Evolutionary conservation across 2,329 filamentous ascomycete species (phyloP).

Genomic region (Hysterium pulicare): DNA sequence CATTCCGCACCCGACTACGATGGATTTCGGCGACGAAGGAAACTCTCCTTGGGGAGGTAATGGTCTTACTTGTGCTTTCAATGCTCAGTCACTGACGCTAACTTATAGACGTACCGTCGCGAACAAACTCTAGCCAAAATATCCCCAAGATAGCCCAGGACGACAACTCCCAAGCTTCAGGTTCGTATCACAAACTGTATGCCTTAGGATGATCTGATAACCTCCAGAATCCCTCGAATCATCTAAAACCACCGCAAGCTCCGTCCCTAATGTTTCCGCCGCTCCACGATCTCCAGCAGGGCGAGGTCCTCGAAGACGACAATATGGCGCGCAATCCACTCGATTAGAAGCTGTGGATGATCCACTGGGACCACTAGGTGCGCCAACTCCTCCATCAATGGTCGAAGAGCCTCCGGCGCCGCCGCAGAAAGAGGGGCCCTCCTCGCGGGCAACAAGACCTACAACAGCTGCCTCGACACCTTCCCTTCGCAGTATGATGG

Average conservation of each 20-base stretch:
- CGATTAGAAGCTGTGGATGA: constrained; percentile 74
- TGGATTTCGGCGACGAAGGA: constrained; percentile 43
- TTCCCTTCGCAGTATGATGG: constrained; percentile 51
- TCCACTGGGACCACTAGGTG: constrained; percentile 73
- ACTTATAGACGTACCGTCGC: constrained; percentile 46
- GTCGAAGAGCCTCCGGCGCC: constrained; percentile 61
- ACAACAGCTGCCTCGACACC: constrained; percentile 52
- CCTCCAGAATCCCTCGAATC: constrained; percentile 11
- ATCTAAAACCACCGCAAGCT: constrained; percentile 17
- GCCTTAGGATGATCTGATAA: constrained; percentile 5
- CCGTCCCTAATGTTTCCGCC: constrained; percentile 36
- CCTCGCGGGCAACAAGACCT: constrained; percentile 49
- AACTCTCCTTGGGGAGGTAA: constrained; percentile 43
- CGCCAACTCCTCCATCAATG: constrained; percentile 52
- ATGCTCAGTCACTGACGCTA: constrained; percentile 6
- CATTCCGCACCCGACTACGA: constrained; percentile 16
- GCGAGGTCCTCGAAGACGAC: constrained; percentile 52
- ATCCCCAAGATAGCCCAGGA: constrained; percentile 36
- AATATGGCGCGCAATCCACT: constrained; percentile 70
- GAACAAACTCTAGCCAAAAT: constrained; percentile 41
- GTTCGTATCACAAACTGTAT: constrained; percentile 12
- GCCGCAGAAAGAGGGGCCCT: constrained; percentile 56
- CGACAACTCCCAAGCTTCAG: constrained; percentile 27
- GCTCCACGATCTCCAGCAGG: constrained; percentile 47
- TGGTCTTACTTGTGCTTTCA: constrained; percentile 2